Evolutionary conservation across 2,329 filamentous ascomycete species (phyloP), one percentile per base, ranked within the genome.

Genomic region (Penicillium aurantiogriseum): DNA sequence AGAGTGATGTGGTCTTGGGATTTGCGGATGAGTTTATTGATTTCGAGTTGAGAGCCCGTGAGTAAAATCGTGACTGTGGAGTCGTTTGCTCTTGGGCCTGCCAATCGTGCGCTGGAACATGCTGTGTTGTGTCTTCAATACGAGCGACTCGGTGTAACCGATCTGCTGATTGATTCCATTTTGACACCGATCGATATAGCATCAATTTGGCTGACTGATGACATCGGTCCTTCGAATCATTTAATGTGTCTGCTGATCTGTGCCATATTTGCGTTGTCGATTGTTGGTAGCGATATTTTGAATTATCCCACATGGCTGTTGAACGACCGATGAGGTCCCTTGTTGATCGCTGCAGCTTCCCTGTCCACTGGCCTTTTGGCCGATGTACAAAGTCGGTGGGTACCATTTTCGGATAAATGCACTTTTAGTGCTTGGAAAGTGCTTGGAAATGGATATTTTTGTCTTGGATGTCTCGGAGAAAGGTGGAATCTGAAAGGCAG

Each of bases 311-410:
- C 4, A 49, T 33, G 27, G 15, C 35, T 21, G 62, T 44, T 11
- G 60, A 62, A 29, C 57, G 57, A 40, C 49, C 45, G 23, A 57
- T 48, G 7, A 58, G 42, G 8, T 57, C 48, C 25, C 45, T 57
- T n/a, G 56, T 65, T 11, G 63, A 65, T 31, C 56, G 51, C 25
- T 65, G 59, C 52, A 44, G 58, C 53, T 56, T 63, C 5, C 42
- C 38, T 19, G 51, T 51, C 5, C 55, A 58, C 23, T 54, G 47
- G 27, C 39, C 57, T 46, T 31, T 55, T 19, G 57, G 39, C 39
- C 47, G 38, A 36, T 29, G 55, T 25, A 21, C 19, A 4, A 52
- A 15, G 13, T 62, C 52, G 13, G 51, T 46, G 17, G 53, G 39
- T 39, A 31, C 43, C 57, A 62, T 63, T 29, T 25, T 62, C 29